A percentile compares a stretch with the other conserved stretches of the same genome.
These are phyloP conservation scores for Puccinia novopanici DNA, from an alignment of 1,284 basidiomycete species.

Conservation along the genomic window DNA sequence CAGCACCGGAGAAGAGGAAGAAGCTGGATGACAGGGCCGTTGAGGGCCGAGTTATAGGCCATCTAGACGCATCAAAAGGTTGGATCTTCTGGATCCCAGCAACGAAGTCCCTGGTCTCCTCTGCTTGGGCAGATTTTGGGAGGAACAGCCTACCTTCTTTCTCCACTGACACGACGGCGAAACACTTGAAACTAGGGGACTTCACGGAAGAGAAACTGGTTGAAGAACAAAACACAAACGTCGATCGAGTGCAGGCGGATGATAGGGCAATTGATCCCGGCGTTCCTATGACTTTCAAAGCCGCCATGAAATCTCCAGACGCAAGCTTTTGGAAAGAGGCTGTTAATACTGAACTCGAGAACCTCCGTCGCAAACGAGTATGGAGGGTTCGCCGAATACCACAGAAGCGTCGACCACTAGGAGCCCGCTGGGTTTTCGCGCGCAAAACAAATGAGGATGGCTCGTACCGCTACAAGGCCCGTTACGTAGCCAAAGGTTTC, in stretches of 20 bases:
- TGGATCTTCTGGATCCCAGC: neutral
- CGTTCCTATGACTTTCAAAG: neutral
- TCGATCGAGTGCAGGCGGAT: too few relatives aligned
- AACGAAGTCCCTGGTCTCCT: neutral
- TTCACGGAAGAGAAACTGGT: too few relatives aligned
- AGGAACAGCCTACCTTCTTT: neutral
- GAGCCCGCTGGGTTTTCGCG: neutral
- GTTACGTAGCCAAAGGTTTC: neutral
- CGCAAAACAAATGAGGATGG: neutral
- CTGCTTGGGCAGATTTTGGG: conserved; percentile 10
- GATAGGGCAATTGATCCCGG: too few relatives aligned
- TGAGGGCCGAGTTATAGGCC: neutral
- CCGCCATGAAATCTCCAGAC: neutral
- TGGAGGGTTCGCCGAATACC: neutral
- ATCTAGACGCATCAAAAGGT: neutral
- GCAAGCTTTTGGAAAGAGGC: neutral
- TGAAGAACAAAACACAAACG: too few relatives aligned
- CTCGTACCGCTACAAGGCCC: neutral
- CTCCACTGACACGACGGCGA: neutral
- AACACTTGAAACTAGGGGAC: neutral
- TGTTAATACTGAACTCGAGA: neutral
- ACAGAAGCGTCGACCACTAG: neutral
- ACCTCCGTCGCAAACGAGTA: neutral
- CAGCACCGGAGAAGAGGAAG: too few relatives aligned
- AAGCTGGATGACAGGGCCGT: neutral